Evolutionary conservation across 352 stramenopile species (phyloP), one percentile per base, ranked within the genome.

Genomic region (Globisporangium nodosum): DNA sequence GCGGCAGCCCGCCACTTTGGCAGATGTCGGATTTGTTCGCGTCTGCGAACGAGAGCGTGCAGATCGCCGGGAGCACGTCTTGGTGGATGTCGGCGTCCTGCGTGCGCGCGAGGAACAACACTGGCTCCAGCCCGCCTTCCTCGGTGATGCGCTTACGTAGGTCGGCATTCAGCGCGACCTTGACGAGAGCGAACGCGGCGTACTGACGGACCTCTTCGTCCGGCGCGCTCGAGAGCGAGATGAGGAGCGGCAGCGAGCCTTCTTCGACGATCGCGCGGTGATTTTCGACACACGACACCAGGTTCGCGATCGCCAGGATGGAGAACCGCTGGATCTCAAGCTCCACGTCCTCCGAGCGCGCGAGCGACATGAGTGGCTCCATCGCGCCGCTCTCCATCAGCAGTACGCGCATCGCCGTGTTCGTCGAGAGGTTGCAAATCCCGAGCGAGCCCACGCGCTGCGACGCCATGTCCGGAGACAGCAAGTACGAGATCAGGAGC

Each of bases 171-270:
- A 97, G 70, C 1, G 92, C 90, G n/a, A 99, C 85, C 55, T 98
- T 97, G 12, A 97, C 92, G 13, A 98, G 72, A 30, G 95, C 93
- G 58, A 97, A 98, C 1, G 96, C 94, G 42, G 96, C 94, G 71
- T 98, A 98, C 64, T 98, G 94, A 1, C 94, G 82, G 50, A 98
- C 88, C 58, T 98, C 84, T 54, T 96, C 75, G 52, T 99, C 95
- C 1, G 88, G 85, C 4, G 96, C 96, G 62, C 94, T 98, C 3
- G 90, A 98, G 8, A 98, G 82, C 4, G 91, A 98, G 50, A 98
- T 97, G 3, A 99, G 77, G 54, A 98, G 70, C 11, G 92, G 84
- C 30, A 99, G 68, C 37, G 96, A 97, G 6, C 92, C 93, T 81
- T 98, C 90, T 21, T 93, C 85, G 35, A 99, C 82, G 52, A 99